Evolutionary conservation across 768 basidiomycete genomes (phyloP), one percentile per base, ranked within the genome.

Genomic region (Tubosaeta sp.): DNA sequence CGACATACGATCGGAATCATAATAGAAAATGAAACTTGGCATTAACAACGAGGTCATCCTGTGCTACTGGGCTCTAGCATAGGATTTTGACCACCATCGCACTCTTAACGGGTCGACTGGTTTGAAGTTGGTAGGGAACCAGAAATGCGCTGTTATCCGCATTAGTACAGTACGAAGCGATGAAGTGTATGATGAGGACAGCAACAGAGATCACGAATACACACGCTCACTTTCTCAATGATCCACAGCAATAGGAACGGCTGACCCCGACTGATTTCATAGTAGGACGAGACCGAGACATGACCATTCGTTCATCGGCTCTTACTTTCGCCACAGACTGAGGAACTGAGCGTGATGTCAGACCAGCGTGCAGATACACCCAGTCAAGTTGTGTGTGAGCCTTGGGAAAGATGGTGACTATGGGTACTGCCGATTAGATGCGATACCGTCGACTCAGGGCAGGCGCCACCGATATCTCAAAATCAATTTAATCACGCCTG

Each of bases 11-110:
- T 6, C 9, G 29, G 5, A 29, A 29, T 29, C 29, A 29, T 5
- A 29, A 29, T 29, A 9, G 29, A 29, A 29, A 29, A 29, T 6
- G n/a, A n/a, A n/a, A n/a, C n/a, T n/a, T 29, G 4, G 29, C 9
- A 29, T 80, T 17, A 14, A 97, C 74, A 52, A 95, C 86, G 31
- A 97, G 74, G 71, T 97, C 92, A 48, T 80, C 84, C 39, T 81
- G 74, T 33, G 79, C 67, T n/a, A 72, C 61, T 42, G 78, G 70
- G 79, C 78, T 16, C 92, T 93, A 5, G 85, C 90, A 66, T 95
- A 95, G 27, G 64, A 61, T 68, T 86, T 87, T 16, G 22, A 22
- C 22, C 22, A 22, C 22, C 22, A 22, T 22, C 22, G 22, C 22
- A 22, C 22, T 22, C 22, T 22, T 22, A 22, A 22, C 22, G 22